Evolutionary conservation across 2,329 filamentous ascomycete genomes (phyloP).

Genomic region (Colletotrichum scovillei): DNA sequence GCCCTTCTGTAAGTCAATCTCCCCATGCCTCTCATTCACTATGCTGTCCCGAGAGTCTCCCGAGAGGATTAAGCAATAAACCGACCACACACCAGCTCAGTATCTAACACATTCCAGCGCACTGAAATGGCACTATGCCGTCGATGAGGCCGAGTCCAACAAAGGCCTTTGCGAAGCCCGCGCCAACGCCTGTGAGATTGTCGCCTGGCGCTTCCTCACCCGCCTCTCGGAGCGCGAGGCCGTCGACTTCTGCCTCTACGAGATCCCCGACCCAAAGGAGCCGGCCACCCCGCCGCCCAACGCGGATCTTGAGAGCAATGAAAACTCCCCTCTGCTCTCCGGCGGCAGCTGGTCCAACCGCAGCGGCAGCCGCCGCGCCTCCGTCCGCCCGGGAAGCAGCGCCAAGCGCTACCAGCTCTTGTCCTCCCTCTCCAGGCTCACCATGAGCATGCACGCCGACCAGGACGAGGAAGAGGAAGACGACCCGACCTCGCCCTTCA

Average conservation of each 20-base stretch:
- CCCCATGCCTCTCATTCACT: background rate
- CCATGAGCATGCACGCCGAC: constrained; percentile 56
- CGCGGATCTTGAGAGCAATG: constrained; percentile 57
- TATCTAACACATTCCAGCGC: constrained; percentile 61
- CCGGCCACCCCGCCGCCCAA: constrained; percentile 36
- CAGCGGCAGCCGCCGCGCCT: constrained; percentile 35
- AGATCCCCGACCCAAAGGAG: constrained; percentile 66
- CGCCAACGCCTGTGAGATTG: constrained; percentile 81
- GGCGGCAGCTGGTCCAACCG: constrained; percentile 42
- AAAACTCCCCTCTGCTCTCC: constrained; percentile 59
- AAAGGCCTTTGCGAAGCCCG: constrained; percentile 73
- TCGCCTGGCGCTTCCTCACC: constrained; percentile 82
- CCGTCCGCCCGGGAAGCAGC: constrained; percentile 49
- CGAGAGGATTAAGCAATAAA: background rate
- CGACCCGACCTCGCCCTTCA: constrained; percentile 78
- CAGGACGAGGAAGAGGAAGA: constrained; percentile 58
- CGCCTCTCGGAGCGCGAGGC: constrained; percentile 78
- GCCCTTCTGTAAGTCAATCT: constrained; percentile 72
- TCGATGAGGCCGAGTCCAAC: constrained; percentile 68
- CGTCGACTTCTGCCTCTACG: constrained; percentile 79
- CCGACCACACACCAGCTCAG: background rate
- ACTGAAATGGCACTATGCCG: constrained; percentile 79
- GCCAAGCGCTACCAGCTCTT: constrained; percentile 61
- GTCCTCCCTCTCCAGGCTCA: constrained; percentile 67
- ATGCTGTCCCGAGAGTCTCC: background rate